A percentile compares a stretch with the other conserved stretches of the same genome.
Conservation (phyloP, 345 rosid species). For the Populus deltoides region DNA sequence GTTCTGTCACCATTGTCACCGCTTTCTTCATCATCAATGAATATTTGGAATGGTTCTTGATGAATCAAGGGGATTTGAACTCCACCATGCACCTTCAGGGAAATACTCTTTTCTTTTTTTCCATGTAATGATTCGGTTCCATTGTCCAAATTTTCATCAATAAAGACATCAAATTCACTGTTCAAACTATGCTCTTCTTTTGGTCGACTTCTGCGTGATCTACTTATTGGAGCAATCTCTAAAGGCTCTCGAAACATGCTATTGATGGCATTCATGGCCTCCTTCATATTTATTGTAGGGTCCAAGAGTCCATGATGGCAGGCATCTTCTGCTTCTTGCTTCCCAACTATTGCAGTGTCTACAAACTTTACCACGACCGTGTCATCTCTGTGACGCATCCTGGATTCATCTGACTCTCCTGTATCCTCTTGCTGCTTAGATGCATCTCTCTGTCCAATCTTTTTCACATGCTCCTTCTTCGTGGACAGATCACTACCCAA, state of each 20-base stretch:
- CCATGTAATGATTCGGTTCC: constrained; percentile 16
- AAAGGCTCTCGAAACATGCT: constrained; percentile 84
- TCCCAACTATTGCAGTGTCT: constrained; percentile 68
- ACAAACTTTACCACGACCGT: constrained; percentile 56
- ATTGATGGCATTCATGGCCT: constrained; percentile 79
- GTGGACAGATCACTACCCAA: background rate
- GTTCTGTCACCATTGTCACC: constrained; percentile 33
- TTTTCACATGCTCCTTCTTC: constrained; percentile 11
- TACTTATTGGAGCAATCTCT: constrained; percentile 50
- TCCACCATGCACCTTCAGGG: constrained; percentile 14
- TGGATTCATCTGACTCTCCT: constrained; percentile 27
- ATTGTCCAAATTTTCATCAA: constrained; percentile 45
- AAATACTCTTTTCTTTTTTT: constrained; percentile 24
- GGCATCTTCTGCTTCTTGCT: constrained; percentile 70
- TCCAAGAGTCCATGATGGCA: constrained; percentile 89
- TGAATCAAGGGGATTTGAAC: constrained; percentile 30
- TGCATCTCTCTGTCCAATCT: constrained; percentile 6
- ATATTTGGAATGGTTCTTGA: constrained; percentile 53
- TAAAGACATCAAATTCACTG: constrained; percentile 46
- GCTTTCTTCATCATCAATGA: constrained; percentile 53
- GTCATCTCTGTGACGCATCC: constrained; percentile 34
- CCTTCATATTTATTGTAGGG: constrained; percentile 82
- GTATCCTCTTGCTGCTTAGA: constrained; percentile 22
- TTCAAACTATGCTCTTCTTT: constrained; percentile 35
- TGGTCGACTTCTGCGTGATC: constrained; percentile 33